Conservation (phyloP, 352 stramenopile genomes). For the Globisporangium barbulae region DNA sequence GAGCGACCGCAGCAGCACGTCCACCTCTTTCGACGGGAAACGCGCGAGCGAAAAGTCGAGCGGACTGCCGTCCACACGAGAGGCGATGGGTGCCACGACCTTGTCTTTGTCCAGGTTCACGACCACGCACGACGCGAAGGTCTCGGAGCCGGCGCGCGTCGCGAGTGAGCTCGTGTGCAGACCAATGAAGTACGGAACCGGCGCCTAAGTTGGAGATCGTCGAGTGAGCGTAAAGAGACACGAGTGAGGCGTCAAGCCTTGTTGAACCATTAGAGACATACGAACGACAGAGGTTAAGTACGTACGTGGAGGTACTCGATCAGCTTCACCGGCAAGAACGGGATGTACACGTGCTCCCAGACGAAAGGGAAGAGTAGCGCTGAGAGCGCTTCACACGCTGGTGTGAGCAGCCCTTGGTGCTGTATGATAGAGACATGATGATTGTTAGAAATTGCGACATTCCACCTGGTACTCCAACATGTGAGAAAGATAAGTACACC, state of each 20-base stretch:
- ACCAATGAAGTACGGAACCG: conserved; percentile 83
- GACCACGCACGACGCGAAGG: conserved; percentile 78
- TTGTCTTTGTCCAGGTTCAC: conserved; percentile 85
- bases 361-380: conserved; percentile 81
- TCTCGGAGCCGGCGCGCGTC: conserved; percentile 64
- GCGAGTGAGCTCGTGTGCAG: conserved; percentile 80
- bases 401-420: conserved; percentile 67
- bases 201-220: conserved; percentile 33
- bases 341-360: conserved; percentile 87
- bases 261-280: not conserved
- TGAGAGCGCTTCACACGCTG: conserved; percentile 73
- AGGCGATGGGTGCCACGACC: conserved; percentile 70
- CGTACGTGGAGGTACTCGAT: conserved; percentile 80
- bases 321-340: conserved; percentile 75
- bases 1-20: conserved; percentile 30
- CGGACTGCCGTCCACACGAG: conserved; percentile 40
- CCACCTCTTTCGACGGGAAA: conserved; percentile 45
- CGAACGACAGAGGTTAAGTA: not conserved
- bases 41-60: conserved; percentile 54
- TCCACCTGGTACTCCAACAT: not conserved
- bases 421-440: conserved; percentile 18
- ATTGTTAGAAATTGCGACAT: not conserved
- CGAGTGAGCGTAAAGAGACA: not conserved
- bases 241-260: not conserved
- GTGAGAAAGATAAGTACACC: not conserved